phyloP scores from a whole-genome alignment of 371 early-diverging fungal species.

The Capillidium heterosporum region DNA sequence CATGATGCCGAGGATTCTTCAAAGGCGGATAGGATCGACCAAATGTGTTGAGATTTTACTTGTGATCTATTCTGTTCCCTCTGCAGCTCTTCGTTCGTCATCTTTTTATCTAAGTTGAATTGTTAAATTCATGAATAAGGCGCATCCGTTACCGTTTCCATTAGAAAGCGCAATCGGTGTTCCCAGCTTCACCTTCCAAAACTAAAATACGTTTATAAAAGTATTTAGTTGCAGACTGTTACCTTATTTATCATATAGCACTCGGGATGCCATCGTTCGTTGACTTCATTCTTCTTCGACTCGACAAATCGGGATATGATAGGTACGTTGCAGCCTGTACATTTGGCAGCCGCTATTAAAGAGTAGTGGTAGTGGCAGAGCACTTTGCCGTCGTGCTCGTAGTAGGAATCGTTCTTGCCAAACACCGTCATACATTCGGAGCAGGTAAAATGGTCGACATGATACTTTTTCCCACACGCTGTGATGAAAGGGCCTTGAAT shows the following conservation, averaged over 20 bases:
- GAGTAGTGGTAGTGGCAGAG: slow-evolving; percentile 90
- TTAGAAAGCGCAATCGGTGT: slow-evolving; percentile 4
- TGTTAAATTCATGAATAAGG: background rate
- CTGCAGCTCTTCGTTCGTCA: slow-evolving; percentile 26
- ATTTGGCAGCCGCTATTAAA: slow-evolving; percentile 57
- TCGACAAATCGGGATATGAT: slow-evolving; percentile 88
- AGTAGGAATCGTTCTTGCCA: slow-evolving; percentile 86
- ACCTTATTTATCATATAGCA: slow-evolving; percentile 96
- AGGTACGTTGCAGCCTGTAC: slow-evolving; percentile 82
- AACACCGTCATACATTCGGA: slow-evolving; percentile 79
- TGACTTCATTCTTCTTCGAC: slow-evolving; percentile 44
- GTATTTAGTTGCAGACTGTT: background rate
- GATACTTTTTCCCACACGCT: slow-evolving; percentile 80
- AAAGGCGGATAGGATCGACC: slow-evolving; percentile 82
- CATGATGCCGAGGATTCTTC: slow-evolving; percentile 94
- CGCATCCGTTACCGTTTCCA: background rate
- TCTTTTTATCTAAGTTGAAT: background rate
- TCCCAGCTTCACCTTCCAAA: slow-evolving; percentile 57
- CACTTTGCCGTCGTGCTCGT: slow-evolving; percentile 67
- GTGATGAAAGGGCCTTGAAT: slow-evolving; percentile 81
- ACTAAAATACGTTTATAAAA: slow-evolving; percentile 18
- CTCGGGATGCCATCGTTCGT: slow-evolving; percentile 91
- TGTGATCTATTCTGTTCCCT: slow-evolving; percentile 41
- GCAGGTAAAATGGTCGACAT: slow-evolving; percentile 91
- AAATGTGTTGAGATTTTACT: slow-evolving; percentile 79